phyloP scores from a whole-genome alignment of 768 basidiomycete species.

The Pisolithus orientalis region DNA sequence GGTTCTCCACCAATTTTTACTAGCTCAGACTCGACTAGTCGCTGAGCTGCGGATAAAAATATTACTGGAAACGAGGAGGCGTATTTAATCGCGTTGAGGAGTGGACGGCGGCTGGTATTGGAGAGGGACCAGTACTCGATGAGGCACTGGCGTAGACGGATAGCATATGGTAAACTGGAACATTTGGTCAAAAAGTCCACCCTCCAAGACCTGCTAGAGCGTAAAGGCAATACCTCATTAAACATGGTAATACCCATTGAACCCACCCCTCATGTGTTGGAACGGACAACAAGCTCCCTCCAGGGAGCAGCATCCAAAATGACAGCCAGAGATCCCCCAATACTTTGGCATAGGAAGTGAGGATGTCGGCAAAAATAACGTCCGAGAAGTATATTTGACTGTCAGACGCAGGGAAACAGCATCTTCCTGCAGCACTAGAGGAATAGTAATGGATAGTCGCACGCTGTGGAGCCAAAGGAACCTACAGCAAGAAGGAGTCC shows the following conservation, averaged over 20 bases:
- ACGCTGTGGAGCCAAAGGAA: slow-evolving; percentile 9
- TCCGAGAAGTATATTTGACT: slow-evolving; percentile 81
- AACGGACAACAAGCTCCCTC: slow-evolving; percentile 64
- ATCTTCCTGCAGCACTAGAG: slow-evolving; percentile 65
- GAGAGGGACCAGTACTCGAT: slow-evolving; percentile 66
- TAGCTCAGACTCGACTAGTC: slow-evolving; percentile 58
- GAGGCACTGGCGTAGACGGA: slow-evolving; percentile 92
- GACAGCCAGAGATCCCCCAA: slow-evolving; percentile 93
- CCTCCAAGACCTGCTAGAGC: neutral
- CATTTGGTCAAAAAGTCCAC: slow-evolving; percentile 4
- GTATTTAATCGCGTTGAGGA: slow-evolving; percentile 94
- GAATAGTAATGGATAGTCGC: neutral
- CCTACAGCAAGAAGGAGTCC: slow-evolving; percentile 73
- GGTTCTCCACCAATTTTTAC: slow-evolving; percentile 42
- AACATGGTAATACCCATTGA: slow-evolving; percentile 71
- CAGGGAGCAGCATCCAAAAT: slow-evolving; percentile 77
- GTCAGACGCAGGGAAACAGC: slow-evolving; percentile 56
- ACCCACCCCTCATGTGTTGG: slow-evolving; percentile 58
- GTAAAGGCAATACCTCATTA: slow-evolving; percentile 68
- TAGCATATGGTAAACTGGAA: slow-evolving; percentile 71
- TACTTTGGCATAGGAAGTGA: slow-evolving; percentile 96
- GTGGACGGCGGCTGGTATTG: slow-evolving; percentile 63
- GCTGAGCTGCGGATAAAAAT: slow-evolving; percentile 86
- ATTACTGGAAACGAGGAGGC: slow-evolving; percentile 96
- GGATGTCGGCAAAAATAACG: slow-evolving; percentile 89